phyloP scores from a whole-genome alignment of 352 stramenopile species.

The Phytopythium sindhum region DNA sequence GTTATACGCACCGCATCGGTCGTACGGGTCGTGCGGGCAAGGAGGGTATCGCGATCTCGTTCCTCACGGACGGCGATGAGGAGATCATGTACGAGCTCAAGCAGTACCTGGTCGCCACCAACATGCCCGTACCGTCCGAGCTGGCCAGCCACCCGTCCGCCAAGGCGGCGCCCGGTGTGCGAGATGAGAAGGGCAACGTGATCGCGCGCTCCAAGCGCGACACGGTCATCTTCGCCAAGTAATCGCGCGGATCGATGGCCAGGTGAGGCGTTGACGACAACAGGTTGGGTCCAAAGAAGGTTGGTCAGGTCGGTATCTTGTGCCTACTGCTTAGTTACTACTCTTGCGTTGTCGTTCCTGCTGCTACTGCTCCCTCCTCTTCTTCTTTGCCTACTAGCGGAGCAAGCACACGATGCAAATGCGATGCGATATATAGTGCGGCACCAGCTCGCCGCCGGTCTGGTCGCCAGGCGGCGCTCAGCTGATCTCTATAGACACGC shows the following conservation, averaged over 20 bases:
- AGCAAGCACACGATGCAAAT: too few species aligned
- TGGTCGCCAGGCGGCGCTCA: constrained; percentile 13
- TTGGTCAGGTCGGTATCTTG: background rate
- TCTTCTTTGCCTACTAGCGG: too few species aligned
- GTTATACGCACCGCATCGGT: constrained; percentile 98
- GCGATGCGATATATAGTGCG: constrained; percentile 16
- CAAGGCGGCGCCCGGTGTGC: constrained; percentile 76
- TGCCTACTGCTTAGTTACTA: constrained; percentile 2
- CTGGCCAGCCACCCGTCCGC: constrained; percentile 93
- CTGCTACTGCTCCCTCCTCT: constrained; percentile 12
- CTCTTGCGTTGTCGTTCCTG: constrained; percentile 4
- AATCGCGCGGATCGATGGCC: constrained; percentile 5
- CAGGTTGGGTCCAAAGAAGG: too few species aligned
- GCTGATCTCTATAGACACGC: constrained; percentile 81
- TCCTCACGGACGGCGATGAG: constrained; percentile 97
- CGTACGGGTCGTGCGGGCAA: constrained; percentile 97
- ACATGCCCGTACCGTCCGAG: constrained; percentile 92
- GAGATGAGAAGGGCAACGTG: constrained; percentile 85
- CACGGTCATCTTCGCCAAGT: constrained; percentile 88
- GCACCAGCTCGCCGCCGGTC: background rate
- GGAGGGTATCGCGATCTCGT: constrained; percentile 95
- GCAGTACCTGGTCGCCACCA: constrained; percentile 95
- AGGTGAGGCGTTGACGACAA: background rate
- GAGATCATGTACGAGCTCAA: constrained; percentile 97
- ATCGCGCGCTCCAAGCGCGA: constrained; percentile 85